Conservation (phyloP, 129 eudicot species). For the Flaveria sonorensis region DNA sequence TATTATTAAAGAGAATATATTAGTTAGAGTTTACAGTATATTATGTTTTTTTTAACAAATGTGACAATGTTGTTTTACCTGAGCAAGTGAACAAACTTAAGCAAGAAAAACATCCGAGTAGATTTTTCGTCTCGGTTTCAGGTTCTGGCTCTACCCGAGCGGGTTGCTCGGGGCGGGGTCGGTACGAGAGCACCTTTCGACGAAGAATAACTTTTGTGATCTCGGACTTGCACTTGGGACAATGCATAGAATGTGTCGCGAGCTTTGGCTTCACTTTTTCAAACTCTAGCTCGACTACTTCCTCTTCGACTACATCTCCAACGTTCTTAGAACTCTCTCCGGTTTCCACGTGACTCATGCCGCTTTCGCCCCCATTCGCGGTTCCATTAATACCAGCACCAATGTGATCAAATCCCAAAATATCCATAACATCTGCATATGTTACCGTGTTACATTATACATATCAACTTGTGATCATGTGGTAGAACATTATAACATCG, state of each 20-base stretch:
- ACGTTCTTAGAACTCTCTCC: slow-evolving; percentile 31
- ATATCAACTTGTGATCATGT: neutral
- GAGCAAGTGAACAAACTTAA: slow-evolving; percentile 54
- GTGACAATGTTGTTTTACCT: slow-evolving; percentile 24
- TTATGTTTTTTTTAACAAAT: neutral
- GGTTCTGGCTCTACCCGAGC: neutral
- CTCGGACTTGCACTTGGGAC: slow-evolving; percentile 52
- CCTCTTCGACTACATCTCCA: slow-evolving; percentile 49
- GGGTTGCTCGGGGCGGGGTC: neutral
- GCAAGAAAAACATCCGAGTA: slow-evolving; percentile 65
- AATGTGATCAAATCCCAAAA: slow-evolving; percentile 17
- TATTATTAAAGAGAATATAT: neutral
- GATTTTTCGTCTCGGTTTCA: slow-evolving; percentile 9
- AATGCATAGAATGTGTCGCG: slow-evolving; percentile 55
- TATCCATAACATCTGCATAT: slow-evolving; percentile 10
- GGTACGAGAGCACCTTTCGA: slow-evolving; percentile 19
- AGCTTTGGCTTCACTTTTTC: slow-evolving; percentile 49
- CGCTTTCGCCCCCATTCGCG: neutral
- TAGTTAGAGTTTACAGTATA: no score
- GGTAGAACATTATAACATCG: neutral
- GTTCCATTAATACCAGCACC: neutral
- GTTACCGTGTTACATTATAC: neutral
- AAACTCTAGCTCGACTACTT: slow-evolving; percentile 60
- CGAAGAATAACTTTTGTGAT: slow-evolving; percentile 65
- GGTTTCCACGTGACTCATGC: neutral